phyloP scores from a whole-genome alignment of 768 basidiomycete genomes.

The Auricularia heimuer region DNA sequence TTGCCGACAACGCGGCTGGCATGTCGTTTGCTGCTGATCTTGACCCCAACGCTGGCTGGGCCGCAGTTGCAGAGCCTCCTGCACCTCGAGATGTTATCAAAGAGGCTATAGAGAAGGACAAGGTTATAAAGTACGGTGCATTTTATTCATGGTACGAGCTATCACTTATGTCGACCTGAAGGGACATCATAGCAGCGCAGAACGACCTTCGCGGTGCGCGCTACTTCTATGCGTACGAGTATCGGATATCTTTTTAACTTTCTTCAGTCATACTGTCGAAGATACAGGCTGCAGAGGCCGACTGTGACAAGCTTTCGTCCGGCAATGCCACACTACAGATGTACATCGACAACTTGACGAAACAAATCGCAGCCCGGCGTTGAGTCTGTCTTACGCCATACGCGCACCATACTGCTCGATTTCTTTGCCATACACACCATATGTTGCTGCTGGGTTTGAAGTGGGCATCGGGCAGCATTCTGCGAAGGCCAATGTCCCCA shows the following conservation, averaged over 20 bases:
- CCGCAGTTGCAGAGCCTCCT: neutral
- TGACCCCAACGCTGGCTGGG: neutral
- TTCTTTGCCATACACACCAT: too few species aligned
- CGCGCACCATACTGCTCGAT: too few species aligned
- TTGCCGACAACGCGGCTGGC: neutral
- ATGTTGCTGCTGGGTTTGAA: too few species aligned
- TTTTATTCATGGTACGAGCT: neutral
- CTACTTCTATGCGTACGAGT: neutral
- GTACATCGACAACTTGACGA: conserved; percentile 83
- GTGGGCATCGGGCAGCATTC: too few species aligned
- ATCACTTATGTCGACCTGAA: conserved; percentile 18
- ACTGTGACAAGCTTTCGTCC: conserved; percentile 67
- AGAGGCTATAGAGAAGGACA: conserved; percentile 70
- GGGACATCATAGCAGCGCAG: conserved; percentile 68
- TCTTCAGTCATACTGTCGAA: conserved; percentile 52
- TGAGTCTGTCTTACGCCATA: conserved; percentile 20
- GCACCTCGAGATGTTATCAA: conserved; percentile 47
- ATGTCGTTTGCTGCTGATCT: neutral
- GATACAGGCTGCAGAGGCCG: conserved; percentile 59
- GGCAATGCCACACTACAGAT: conserved; percentile 77
- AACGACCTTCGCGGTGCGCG: conserved; percentile 64
- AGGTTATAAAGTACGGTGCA: conserved; percentile 58
- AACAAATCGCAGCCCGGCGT: conserved; percentile 76
- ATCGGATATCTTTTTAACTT: neutral
- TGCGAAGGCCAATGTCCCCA: too few species aligned